Evolutionary conservation across 345 rosid genomes (phyloP).

Genomic region (Ricinus communis): DNA sequence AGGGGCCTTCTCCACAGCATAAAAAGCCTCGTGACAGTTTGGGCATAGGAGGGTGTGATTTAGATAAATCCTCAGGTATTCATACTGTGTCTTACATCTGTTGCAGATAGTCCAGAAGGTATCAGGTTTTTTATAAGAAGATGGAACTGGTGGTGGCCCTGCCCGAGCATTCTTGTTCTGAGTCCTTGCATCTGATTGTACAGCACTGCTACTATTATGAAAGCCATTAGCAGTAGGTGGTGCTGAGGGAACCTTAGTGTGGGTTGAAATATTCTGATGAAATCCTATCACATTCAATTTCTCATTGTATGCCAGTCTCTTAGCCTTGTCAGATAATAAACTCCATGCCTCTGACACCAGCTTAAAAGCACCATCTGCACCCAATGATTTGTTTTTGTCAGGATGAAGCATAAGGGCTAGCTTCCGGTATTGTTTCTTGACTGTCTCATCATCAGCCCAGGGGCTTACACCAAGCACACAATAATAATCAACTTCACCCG

Average conservation of each 20-base stretch:
- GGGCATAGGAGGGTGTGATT: conserved; percentile 82
- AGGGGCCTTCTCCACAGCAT: conserved; percentile 70
- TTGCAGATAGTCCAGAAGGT: conserved; percentile 92
- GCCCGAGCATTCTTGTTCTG: conserved; percentile 22
- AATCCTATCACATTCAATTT: conserved; percentile 43
- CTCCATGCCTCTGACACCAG: conserved; percentile 45
- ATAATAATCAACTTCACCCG: conserved; percentile 48
- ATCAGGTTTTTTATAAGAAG: conserved; percentile 37
- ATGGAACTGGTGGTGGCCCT: conserved; percentile 23
- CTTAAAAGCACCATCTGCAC: conserved; percentile 49
- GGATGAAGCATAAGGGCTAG: conserved; percentile 48
- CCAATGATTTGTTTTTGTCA: conserved; percentile 46
- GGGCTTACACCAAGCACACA: conserved; percentile 37
- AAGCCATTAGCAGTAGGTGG: conserved; percentile 47
- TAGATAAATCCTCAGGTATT: conserved; percentile 70
- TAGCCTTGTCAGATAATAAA: conserved; percentile 37
- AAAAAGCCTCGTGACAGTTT: conserved; percentile 60
- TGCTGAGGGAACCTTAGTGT: conserved; percentile 36
- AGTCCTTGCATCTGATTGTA: conserved; percentile 29
- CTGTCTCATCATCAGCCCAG: conserved; percentile 41
- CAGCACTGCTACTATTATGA: conserved; percentile 34
- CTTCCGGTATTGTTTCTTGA: conserved; percentile 40
- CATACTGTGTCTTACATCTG: conserved; percentile 73
- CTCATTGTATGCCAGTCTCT: conserved; percentile 50
- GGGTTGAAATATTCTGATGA: conserved; percentile 33